These are phyloP conservation scores for Fusarium bactridioides DNA, from an alignment of 2,329 filamentous ascomycete genomes.

Conservation along the genomic window DNA sequence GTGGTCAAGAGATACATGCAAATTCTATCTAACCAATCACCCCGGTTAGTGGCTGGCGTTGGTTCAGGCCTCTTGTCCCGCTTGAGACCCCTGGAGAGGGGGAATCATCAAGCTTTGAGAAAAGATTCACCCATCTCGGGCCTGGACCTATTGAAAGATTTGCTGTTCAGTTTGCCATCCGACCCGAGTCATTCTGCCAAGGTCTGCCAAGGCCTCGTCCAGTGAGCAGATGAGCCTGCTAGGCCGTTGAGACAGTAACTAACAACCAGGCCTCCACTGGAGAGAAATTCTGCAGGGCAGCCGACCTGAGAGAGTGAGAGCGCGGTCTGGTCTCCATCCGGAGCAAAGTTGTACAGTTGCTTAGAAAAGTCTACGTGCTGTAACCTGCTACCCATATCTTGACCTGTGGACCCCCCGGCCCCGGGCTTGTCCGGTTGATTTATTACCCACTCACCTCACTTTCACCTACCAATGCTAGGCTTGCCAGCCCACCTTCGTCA, in stretches of 20 bases:
- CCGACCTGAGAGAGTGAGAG: background rate
- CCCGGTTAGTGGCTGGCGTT: background rate
- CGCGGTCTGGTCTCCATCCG: constrained; percentile 13
- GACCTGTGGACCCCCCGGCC: background rate
- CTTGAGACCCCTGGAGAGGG: constrained; percentile 6
- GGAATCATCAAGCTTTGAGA: background rate
- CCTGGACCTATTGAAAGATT: background rate
- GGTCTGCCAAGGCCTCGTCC: constrained; percentile 14
- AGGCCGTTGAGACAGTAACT: background rate
- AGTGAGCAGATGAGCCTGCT: background rate
- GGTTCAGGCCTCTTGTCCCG: background rate
- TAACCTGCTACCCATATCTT: background rate
- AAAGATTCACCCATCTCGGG: background rate
- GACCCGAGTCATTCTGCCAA: constrained; percentile 15
- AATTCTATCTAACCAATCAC: background rate
- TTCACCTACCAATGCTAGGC: constrained; percentile 9
- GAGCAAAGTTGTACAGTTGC: background rate
- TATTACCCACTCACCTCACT: constrained; percentile 18
- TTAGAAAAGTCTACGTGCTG: background rate
- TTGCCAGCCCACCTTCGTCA: constrained; percentile 10
- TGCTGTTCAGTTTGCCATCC: background rate
- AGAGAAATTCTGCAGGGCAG: constrained; percentile 19
- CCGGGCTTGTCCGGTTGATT: constrained; percentile 14
- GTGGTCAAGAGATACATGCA: background rate
- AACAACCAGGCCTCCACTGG: constrained; percentile 14